These are phyloP conservation scores for Candida corydali DNA, from an alignment of 805 yeast species.

Conservation along the genomic window DNA sequence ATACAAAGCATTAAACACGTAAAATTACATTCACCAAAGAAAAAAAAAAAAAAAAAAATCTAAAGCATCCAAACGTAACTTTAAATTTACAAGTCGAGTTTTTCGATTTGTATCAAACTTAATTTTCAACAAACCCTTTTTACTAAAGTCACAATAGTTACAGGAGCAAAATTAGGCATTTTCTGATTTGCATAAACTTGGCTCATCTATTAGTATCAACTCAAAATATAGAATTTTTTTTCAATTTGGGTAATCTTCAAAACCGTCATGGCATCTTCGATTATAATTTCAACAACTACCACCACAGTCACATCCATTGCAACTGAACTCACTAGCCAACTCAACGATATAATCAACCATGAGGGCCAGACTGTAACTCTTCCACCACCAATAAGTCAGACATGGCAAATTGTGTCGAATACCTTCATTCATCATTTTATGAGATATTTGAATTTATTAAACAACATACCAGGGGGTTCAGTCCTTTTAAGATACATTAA, in stretches of 20 bases:
- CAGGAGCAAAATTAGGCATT: no score
- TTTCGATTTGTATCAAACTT: no score
- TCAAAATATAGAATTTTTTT: no score
- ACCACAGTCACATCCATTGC: slow-evolving; percentile 7
- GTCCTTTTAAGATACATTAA: slow-evolving; percentile 65
- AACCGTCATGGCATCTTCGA: slow-evolving; percentile 1
- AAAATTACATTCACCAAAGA: not conserved
- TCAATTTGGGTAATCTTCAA: not conserved
- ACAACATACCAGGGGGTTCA: slow-evolving; percentile 52
- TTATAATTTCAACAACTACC: slow-evolving; percentile 2
- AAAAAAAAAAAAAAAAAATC: slow-evolving; percentile 1
- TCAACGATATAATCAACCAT: slow-evolving; percentile 1
- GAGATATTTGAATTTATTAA: slow-evolving; percentile 31
- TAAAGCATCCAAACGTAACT: not conserved
- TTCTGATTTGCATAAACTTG: no score
- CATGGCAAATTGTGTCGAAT: slow-evolving; percentile 31
- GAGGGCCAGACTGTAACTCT: slow-evolving; percentile 19
- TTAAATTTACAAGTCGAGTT: no score
- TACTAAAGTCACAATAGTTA: no score
- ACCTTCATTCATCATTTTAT: slow-evolving; percentile 31
- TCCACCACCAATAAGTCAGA: slow-evolving; percentile 32
- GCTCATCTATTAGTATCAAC: no score
- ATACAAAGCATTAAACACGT: no score
- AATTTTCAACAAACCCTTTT: no score
- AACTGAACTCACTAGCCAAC: not conserved